Percentiles rank a stretch among this genome's conserved stretches.
phyloP scores from a whole-genome alignment of 2,329 filamentous ascomycete species.

The Phyllosticta ampelicida region DNA sequence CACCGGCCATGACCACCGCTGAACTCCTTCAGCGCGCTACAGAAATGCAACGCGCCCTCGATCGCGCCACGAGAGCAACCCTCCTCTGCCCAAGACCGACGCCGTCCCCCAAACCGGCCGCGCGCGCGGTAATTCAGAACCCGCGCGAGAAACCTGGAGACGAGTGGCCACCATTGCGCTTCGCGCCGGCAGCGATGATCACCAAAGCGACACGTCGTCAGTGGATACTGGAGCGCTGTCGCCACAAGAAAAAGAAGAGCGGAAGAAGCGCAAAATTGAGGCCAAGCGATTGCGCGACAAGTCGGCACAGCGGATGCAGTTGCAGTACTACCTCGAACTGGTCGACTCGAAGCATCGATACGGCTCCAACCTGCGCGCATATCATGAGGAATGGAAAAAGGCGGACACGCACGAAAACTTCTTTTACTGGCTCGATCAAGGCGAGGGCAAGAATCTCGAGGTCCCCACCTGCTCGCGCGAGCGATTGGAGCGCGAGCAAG shows the following conservation, averaged over 20 bases:
- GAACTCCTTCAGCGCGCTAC: conserved; percentile 39
- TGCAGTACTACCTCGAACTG: conserved; percentile 81
- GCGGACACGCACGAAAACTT: conserved; percentile 73
- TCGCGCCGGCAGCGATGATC: conserved; percentile 59
- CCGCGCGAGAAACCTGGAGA: conserved; percentile 62
- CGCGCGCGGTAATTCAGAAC: conserved; percentile 21
- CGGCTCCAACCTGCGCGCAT: conserved; percentile 68
- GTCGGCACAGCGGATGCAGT: conserved; percentile 47
- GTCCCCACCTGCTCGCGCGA: conserved; percentile 62
- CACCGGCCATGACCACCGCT: conserved; percentile 14
- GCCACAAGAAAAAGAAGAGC: conserved; percentile 24
- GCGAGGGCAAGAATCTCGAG: conserved; percentile 61
- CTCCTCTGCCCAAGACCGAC: conserved; percentile 5
- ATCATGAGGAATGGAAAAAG: conserved; percentile 77
- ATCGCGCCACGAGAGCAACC: conserved; percentile 22
- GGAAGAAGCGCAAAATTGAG: conserved; percentile 31
- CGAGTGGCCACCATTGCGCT: conserved; percentile 60
- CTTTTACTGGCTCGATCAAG: conserved; percentile 87
- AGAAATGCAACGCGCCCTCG: conserved; percentile 38
- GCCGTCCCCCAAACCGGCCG: conserved; percentile 14
- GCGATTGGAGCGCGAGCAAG: conserved; percentile 63
- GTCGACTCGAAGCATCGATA: conserved; percentile 80
- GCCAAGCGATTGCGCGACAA: conserved; percentile 49
- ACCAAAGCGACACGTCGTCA: conserved; percentile 27
- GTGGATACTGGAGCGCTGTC: conserved; percentile 36